These are phyloP conservation scores for Botrytis sinoallii DNA, from an alignment of 2,329 filamentous ascomycete species.

Conservation along the genomic window DNA sequence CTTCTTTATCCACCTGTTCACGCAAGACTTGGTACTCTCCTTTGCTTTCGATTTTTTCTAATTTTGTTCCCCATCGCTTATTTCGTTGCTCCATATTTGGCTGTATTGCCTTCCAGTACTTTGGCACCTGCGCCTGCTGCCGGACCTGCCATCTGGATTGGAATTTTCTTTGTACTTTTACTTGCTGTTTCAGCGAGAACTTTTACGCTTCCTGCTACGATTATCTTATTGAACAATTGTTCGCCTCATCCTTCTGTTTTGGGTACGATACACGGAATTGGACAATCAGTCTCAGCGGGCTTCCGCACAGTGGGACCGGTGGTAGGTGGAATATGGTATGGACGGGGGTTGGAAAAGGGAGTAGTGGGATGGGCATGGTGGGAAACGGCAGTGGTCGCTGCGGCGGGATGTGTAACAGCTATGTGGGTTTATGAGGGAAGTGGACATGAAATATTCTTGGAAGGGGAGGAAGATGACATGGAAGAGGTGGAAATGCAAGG, in stretches of 20 bases:
- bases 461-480: not conserved
- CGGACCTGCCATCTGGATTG: slow-evolving; percentile 53
- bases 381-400: slow-evolving; percentile 37
- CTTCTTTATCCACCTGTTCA: slow-evolving; percentile 66
- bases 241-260: slow-evolving; percentile 54
- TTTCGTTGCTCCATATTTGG: slow-evolving; percentile 63
- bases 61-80: slow-evolving; percentile 67
- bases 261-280: slow-evolving; percentile 57
- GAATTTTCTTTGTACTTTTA: slow-evolving; percentile 51
- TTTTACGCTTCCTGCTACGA: slow-evolving; percentile 55
- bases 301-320: slow-evolving; percentile 56
- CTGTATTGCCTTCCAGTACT: slow-evolving; percentile 43
- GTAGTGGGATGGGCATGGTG: slow-evolving; percentile 57
- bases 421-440: slow-evolving; percentile 19
- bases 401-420: slow-evolving; percentile 1
- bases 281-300: slow-evolving; percentile 52
- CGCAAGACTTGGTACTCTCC: slow-evolving; percentile 61
- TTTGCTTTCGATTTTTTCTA: slow-evolving; percentile 63
- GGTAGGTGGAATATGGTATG: slow-evolving; percentile 52
- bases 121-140: slow-evolving; percentile 39
- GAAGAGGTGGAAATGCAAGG: slow-evolving; percentile 14
- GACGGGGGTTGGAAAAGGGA: slow-evolving; percentile 50
- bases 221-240: slow-evolving; percentile 60
- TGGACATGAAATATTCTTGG: slow-evolving; percentile 13
- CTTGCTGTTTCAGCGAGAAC: slow-evolving; percentile 58